Conservation (phyloP, 1,139 yeast species). For the Nakaseomyces delphensis region DNA sequence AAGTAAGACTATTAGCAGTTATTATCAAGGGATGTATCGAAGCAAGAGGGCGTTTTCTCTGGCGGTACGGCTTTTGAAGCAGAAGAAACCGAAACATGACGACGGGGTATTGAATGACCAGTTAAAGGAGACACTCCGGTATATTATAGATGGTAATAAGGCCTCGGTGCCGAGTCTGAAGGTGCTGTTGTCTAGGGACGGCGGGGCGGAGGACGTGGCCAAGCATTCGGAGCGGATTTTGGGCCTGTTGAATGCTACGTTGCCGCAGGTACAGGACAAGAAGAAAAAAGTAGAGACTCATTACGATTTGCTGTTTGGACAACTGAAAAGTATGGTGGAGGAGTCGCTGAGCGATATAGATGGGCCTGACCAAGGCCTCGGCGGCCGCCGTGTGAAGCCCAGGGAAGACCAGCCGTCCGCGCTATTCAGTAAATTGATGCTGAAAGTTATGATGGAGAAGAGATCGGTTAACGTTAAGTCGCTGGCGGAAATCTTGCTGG, state of each 20-base stretch:
- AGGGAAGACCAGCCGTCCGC: background rate
- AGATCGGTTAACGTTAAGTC: conserved; percentile 8
- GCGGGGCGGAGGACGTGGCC: conserved; percentile 12
- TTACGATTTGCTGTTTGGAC: conserved; percentile 24
- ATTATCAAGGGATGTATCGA: background rate
- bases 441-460: background rate
- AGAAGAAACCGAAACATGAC: background rate
- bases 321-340: conserved; percentile 21
- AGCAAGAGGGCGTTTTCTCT: conserved; percentile 2
- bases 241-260: conserved; percentile 22
- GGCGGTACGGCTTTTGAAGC: conserved; percentile 5
- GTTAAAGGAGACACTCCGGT: conserved; percentile 21
- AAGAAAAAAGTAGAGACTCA: conserved; percentile 22
- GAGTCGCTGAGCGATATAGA: conserved; percentile 11
- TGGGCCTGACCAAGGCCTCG: no score
- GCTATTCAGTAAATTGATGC: background rate
- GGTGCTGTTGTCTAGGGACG: conserved; percentile 7
- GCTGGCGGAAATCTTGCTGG: conserved; percentile 15
- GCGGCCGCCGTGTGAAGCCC: no score
- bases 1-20: no score
- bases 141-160: conserved; percentile 18
- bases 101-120: conserved; percentile 13
- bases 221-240: conserved; percentile 24
- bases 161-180: conserved; percentile 10
- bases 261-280: conserved; percentile 22